Evolutionary conservation across 2,329 filamentous ascomycete genomes (phyloP), one percentile per base, ranked within the genome.

Genomic region (Aschersonia sp.): DNA sequence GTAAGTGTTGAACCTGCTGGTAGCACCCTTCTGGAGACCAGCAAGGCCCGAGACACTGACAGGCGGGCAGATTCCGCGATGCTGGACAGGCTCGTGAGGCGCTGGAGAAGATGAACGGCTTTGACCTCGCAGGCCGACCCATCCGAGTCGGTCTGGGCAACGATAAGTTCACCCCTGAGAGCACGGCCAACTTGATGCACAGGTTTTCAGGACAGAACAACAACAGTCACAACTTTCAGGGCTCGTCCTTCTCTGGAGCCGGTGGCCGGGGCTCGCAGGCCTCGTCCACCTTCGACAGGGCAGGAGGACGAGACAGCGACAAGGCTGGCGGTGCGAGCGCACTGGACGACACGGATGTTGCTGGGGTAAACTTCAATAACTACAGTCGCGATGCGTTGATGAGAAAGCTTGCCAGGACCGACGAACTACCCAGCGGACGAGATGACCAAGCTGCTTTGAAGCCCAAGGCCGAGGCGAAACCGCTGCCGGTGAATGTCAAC

Each of bases 161-260:
- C 73, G 92, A 98, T 85, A 97, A 97, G 80, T 97, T 97, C 71
- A 97, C 89, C 69, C 85, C 89, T 61, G 92, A 97, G 72, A 92
- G 89, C 68, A 95, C 88, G 68, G 85, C 88, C 65, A 89, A 87
- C 70, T 79, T 94, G 64, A 73, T 94, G 62, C 88, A 94, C 72
- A 88, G 88, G 69, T 94, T 94, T 73, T 85, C 88, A 66, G 84
- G 85, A 63, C 83, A 85, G 67, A 82, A 80, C 67, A 20, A 20
- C 20, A 20, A 20, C 20, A 20, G 20, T 20, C 20, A 20, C 20
- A 77, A 78, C 64, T 92, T 82, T 65, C 88, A 94, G 72, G 88
- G 88, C 63, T 96, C 89, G 53, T 80, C 85, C 46, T 95, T 96
- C 66, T 94, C 88, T 51, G 89, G 91, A 56, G 81, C 85, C 54